Evolutionary conservation across 768 basidiomycete genomes (phyloP), one percentile per base, ranked within the genome.

Genomic region (Collybia sordida): DNA sequence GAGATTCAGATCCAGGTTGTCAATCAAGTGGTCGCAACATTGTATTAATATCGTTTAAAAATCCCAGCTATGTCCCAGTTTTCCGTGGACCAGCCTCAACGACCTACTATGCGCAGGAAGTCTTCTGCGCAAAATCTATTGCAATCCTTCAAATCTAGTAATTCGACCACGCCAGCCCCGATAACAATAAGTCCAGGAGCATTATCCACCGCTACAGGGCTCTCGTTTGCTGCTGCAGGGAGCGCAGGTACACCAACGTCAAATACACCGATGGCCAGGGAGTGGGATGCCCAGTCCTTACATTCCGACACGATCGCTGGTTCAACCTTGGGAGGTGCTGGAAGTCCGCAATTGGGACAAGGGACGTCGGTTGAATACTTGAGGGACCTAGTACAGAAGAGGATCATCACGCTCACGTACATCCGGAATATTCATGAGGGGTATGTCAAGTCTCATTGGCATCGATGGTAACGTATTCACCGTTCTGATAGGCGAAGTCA

Each of bases 381-480:
- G 50, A 72, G 91, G 47, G 89, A 89, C 59, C 71, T 90, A 42
- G 81, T 93, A 7, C 84, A 87, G 72, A 93, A 92, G 73, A 76
- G 93, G 53, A 86, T 93, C 49, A 78, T 89, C 59, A 91, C 91
- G 18, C 72, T 93, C 57, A 92, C 88, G 0, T 93, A 94, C 64
- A 74, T 93, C 66, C 79, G 89, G 56, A 90, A 83, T 59, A 85
- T 91, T 25, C 88, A 93, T 56, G 90, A 93, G 67, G 93, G 93
- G 88, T 92, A 55, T 59, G 85, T 77, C 35, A 37, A 6, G 19
- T 27, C 4, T 31, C 31, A 12, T 31, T 3, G 31, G 9, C 27
- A 17, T 49, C 28, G 6, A 40, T 47, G 11, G 45, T 57, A 39
- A 55, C 24, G 27, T 17, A 34, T 35, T 2, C 7, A 25, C 24